phyloP scores from a whole-genome alignment of 345 rosid species.

The Dipteronia sinensis region DNA sequence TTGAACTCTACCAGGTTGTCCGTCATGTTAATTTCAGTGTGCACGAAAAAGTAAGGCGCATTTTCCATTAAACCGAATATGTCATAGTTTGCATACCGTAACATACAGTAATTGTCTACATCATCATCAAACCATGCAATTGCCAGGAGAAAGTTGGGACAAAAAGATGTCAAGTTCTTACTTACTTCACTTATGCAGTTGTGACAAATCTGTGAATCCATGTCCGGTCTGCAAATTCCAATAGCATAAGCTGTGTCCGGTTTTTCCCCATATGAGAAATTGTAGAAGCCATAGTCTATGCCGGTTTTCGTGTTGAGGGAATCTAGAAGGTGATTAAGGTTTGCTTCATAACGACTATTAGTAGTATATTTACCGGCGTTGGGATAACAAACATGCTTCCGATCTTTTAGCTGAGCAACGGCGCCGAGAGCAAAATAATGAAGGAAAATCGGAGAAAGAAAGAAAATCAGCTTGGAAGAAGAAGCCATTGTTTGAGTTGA shows the following conservation, averaged over 20 bases:
- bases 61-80: conserved; percentile 11
- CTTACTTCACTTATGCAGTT: background rate
- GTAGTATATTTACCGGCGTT: background rate
- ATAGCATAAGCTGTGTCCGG: background rate
- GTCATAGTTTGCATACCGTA: background rate
- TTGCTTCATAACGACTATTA: conserved; percentile 6
- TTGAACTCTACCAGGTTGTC: conserved; percentile 25
- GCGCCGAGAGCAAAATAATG: conserved; percentile 1
- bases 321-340: background rate
- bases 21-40: background rate
- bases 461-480: conserved; percentile 13
- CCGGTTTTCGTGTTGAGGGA: too few species aligned
- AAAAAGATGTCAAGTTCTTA: background rate
- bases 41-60: background rate
- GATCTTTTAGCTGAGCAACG: background rate
- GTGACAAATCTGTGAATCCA: conserved; percentile 9
- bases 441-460: background rate
- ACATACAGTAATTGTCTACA: background rate
- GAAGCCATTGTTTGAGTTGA: background rate
- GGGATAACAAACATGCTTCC: background rate
- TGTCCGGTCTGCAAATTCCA: conserved; percentile 18
- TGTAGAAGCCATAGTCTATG: conserved; percentile 8
- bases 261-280: conserved; percentile 9
- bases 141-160: background rate
- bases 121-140: conserved; percentile 9